phyloP scores from a whole-genome alignment of 1,139 yeast species.

The Candida sojae region DNA sequence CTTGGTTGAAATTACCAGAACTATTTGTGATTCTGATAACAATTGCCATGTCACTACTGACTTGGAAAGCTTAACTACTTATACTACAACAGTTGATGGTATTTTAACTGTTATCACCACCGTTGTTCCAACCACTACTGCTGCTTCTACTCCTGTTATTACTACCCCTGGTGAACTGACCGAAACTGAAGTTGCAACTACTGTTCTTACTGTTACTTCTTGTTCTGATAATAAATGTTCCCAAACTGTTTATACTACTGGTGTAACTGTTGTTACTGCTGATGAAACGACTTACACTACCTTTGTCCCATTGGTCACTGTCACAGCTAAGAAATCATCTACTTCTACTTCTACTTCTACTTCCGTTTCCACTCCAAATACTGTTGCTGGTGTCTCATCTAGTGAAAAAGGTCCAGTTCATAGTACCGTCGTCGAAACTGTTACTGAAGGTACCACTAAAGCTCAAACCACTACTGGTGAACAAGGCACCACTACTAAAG shows the following conservation, averaged over 20 bases:
- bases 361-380: constrained; percentile 1
- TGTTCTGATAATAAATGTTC: constrained; percentile 40
- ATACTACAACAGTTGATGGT: constrained; percentile 43
- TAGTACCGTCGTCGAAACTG: not conserved
- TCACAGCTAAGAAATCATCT: constrained; percentile 2
- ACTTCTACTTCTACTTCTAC: not conserved
- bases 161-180: constrained; percentile 6
- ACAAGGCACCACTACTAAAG: not conserved
- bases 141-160: constrained; percentile 20
- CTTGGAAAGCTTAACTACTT: constrained; percentile 34
- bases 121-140: constrained; percentile 19
- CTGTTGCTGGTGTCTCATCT: constrained; percentile 1
- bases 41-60: constrained; percentile 40
- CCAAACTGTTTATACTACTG: constrained; percentile 27
- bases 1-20: constrained; percentile 28
- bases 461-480: constrained; percentile 15
- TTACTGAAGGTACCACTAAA: constrained; percentile 12
- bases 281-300: constrained; percentile 24
- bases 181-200: constrained; percentile 20
- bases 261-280: constrained; percentile 28
- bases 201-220: constrained; percentile 46
- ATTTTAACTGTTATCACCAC: constrained; percentile 33
- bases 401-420: not conserved
- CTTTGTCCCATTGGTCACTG: constrained; percentile 26
- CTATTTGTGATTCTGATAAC: constrained; percentile 35